Percentiles rank a stretch among this genome's conserved stretches.
Conservation (phyloP, 2,329 filamentous ascomycete species). For the Eurotiales sp. region DNA sequence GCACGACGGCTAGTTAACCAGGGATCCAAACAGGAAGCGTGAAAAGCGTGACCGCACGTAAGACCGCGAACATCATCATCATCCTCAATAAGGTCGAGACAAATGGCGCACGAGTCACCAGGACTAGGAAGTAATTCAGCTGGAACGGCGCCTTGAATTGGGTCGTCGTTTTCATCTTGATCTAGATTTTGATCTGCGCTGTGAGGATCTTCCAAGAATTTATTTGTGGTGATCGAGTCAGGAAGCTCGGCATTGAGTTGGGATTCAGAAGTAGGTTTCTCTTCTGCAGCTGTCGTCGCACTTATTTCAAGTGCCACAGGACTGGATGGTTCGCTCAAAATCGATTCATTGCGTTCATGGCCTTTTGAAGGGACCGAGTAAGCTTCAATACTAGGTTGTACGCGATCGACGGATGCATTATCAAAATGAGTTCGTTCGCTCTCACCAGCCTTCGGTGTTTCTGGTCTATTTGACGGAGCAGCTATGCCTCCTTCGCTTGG, state of each 20-base stretch:
- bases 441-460: conserved; percentile 64
- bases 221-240: background rate
- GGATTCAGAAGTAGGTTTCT: background rate
- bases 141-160: conserved; percentile 76
- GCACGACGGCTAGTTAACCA: conserved; percentile 93
- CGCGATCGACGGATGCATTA: conserved; percentile 17
- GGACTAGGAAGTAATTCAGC: conserved; percentile 76
- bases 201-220: background rate
- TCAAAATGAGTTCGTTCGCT: conserved; percentile 38
- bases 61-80: conserved; percentile 93
- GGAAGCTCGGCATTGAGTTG: background rate
- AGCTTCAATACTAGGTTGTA: conserved; percentile 18
- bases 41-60: conserved; percentile 96
- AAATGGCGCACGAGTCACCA: conserved; percentile 94
- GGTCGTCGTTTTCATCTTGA: conserved; percentile 56
- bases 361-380: conserved; percentile 22
- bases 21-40: conserved; percentile 90
- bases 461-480: conserved; percentile 64
- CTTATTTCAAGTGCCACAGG: conserved; percentile 17
- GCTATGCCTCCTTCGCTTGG: conserved; percentile 81
- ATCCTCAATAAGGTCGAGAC: conserved; percentile 88
- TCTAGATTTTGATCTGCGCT: conserved; percentile 15
- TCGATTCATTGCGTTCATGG: conserved; percentile 19
- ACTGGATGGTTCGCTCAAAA: conserved; percentile 16
- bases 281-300: conserved; percentile 12